Conservation (phyloP, 176 grass and related monocot genomes). For the Themeda triandra region DNA sequence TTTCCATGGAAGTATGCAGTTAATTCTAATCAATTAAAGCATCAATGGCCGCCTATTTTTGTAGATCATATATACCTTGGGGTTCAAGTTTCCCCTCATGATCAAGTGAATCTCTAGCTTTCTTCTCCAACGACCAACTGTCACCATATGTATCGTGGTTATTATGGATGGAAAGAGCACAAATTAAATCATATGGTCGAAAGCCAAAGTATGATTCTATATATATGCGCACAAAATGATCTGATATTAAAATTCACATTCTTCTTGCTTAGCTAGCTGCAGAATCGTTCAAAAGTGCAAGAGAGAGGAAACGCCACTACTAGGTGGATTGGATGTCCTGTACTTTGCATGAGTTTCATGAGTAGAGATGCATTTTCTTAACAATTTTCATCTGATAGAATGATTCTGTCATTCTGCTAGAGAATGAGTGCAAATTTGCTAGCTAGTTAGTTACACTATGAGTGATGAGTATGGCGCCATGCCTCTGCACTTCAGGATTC, state of each 20-base stretch:
- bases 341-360: constrained; percentile 23
- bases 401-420: constrained; percentile 13
- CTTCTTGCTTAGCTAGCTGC: neutral
- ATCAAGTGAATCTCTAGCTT: constrained; percentile 1
- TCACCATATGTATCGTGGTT: neutral
- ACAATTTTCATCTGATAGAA: neutral
- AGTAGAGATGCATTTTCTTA: neutral
- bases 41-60: neutral
- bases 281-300: neutral
- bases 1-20: neutral
- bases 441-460: neutral
- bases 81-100: neutral
- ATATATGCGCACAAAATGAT: neutral
- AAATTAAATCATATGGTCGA: neutral
- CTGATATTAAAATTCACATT: constrained; percentile 5
- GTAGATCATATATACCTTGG: constrained; percentile 31
- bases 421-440: constrained; percentile 15
- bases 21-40: neutral
- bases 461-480: too few relatives aligned
- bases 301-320: neutral
- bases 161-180: constrained; percentile 17
- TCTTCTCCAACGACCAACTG: neutral
- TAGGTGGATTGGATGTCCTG: neutral
- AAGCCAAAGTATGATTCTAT: neutral
- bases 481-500: neutral